phyloP scores from a whole-genome alignment of 225 moss, liverwort and hornwort species.

The Bryoerythrophyllum caledonicum region DNA sequence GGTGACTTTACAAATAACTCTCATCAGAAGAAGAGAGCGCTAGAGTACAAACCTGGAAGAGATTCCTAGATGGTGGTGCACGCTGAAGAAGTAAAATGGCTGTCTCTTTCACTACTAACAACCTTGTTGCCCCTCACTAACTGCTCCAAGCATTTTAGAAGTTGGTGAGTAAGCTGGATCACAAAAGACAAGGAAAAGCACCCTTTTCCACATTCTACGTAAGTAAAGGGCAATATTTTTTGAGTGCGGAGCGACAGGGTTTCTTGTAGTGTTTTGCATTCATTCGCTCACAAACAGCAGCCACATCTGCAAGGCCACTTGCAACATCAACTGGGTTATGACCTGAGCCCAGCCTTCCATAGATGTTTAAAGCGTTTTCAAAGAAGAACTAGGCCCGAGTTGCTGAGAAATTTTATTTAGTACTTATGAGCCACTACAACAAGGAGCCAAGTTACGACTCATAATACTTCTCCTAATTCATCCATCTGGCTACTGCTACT shows the following conservation, averaged over 20 bases:
- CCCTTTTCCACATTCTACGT: no score
- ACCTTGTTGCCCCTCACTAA: no score
- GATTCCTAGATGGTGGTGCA: slow-evolving; percentile 73
- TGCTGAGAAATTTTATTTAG: background rate
- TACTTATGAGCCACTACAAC: background rate
- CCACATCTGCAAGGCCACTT: slow-evolving; percentile 84
- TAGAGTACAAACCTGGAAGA: no score
- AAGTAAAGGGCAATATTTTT: no score
- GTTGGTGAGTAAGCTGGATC: no score
- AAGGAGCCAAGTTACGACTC: background rate
- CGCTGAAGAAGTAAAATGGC: slow-evolving; percentile 73
- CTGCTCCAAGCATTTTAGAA: no score
- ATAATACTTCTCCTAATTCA: background rate
- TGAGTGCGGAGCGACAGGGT: no score
- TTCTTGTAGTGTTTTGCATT: no score
- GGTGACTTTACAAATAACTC: no score
- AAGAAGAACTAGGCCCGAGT: slow-evolving; percentile 60
- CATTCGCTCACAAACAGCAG: slow-evolving; percentile 80
- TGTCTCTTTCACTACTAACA: slow-evolving; percentile 67
- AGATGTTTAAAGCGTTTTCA: slow-evolving; percentile 6
- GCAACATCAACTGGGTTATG: slow-evolving; percentile 47
- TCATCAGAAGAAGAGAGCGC: no score
- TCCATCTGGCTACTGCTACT: background rate
- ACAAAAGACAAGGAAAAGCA: no score
- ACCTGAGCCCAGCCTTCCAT: no score